Evolutionary conservation across 495 filamentous ascomycete species (phyloP), one percentile per base, ranked within the genome.

Genomic region (Talaromyces wortmannii): DNA sequence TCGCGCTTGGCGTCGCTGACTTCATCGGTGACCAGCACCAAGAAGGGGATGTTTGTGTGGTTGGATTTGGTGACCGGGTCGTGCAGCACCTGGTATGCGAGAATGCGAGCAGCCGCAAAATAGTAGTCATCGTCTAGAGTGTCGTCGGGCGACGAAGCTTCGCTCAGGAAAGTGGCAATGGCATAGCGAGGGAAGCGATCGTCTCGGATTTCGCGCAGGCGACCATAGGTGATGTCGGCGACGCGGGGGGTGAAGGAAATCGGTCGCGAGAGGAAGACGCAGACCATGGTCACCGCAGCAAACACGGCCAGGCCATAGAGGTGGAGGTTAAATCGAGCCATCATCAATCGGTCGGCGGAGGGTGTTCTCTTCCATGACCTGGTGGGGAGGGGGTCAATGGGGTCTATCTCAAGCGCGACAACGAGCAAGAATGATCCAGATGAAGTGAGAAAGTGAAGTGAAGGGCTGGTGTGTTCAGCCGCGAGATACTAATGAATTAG

Each of bases 11-110:
- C 51, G 11, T 64, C 49, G 0, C 59, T 16, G 0, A 74, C 62
- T 11, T 61, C 54, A 0, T 56, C 45, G n/a, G 59, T 66, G 13
- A 70, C 70, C 16, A 73, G 56, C 10, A 78, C 65, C 15, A 78
- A 30, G 49, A 76, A 65, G 1, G 72, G 67, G 47, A 73, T 63
- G 31, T 52, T 40, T 12, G 40, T 44, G 29, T 63, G 55, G 16
- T 57, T 64, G 40, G 63, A 56, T 43, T 57, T 59, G 12, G 72
- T 71, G 31, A 58, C 59, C 5, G 67, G 61, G 48, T 67, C 66
- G 52, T 80, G 74, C 4, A 78, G 61, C 40, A 80, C 63, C 56
- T 79, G 75, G 58, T 78, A 78, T 33, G 65, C 61, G 5, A 79
- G 61, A 7, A 73, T 63, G 6, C 77, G 71, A 6, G 71, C 64